Percentiles rank a stretch among this genome's conserved stretches.
Conservation (phyloP, 495 filamentous ascomycete genomes). For the Aspergillus nanangensis region DNA sequence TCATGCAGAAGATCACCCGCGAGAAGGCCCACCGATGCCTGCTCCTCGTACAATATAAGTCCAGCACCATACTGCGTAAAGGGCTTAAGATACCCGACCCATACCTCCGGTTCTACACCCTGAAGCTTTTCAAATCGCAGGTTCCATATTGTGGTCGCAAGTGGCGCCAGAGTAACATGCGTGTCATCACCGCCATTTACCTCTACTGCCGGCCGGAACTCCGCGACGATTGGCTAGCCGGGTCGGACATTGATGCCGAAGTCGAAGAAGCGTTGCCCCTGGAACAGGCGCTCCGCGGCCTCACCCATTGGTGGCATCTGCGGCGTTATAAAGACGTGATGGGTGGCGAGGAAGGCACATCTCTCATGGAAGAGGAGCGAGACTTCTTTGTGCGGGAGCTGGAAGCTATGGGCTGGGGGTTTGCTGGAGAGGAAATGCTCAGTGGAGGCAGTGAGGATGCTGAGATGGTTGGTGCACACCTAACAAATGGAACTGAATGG, state of each 20-base stretch:
- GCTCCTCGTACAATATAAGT: slow-evolving; percentile 91
- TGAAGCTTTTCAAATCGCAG: slow-evolving; percentile 97
- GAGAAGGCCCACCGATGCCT: slow-evolving; percentile 90
- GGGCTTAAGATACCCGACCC: slow-evolving; percentile 85
- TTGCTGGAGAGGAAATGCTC: slow-evolving; percentile 31
- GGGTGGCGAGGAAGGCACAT: slow-evolving; percentile 56
- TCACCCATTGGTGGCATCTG: slow-evolving; percentile 93
- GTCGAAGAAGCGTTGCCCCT: slow-evolving; percentile 88
- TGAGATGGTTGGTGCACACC: slow-evolving; percentile 32
- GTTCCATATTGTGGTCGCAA: slow-evolving; percentile 97
- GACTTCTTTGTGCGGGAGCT: slow-evolving; percentile 90
- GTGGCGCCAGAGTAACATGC: slow-evolving; percentile 98
- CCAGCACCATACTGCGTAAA: slow-evolving; percentile 81
- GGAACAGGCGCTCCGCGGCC: slow-evolving; percentile 78
- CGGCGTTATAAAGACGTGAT: slow-evolving; percentile 75
- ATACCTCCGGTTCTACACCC: slow-evolving; percentile 82
- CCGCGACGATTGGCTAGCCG: slow-evolving; percentile 91
- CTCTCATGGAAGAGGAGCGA: slow-evolving; percentile 68
- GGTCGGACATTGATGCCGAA: slow-evolving; percentile 83
- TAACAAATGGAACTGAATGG: slow-evolving; percentile 43
- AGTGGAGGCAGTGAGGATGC: slow-evolving; percentile 40
- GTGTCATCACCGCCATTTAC: slow-evolving; percentile 95
- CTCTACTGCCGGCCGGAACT: slow-evolving; percentile 88
- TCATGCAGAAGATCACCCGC: slow-evolving; percentile 96
- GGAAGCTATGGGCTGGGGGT: slow-evolving; percentile 70